Evolutionary conservation across 306 rosid species (phyloP), one percentile per base, ranked within the genome.

Genomic region (Heteromeles arbutifolia): DNA sequence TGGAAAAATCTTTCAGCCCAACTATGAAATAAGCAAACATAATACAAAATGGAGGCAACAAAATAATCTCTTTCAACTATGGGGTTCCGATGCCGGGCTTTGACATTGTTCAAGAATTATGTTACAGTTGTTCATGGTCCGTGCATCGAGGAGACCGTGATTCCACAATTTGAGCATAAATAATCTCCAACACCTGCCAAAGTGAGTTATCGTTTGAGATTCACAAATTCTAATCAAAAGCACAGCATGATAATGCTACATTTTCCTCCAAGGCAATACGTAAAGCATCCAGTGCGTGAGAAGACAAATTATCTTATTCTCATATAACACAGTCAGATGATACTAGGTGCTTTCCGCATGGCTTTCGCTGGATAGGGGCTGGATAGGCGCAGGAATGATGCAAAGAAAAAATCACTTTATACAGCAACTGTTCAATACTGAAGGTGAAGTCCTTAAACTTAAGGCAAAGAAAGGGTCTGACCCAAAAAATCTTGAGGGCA

Each of bases 161-260:
- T 82, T 88, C 87, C 84, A 89, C 48, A 92, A 80, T 80, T 89
- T 95, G 84, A 90, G 81, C 96, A 85, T 86, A 26, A 85, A 84
- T 65, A 88, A 13, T 80, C 88, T 89, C 97, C 97, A 95, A 58
- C 68, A 32, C 90, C 99, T 95, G 91, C 80, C 69, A 88, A 83
- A 83, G 32, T 63, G 70, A 54, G 28, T 28, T 3, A 2, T 44
- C 26, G 29, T 44, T 62, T 62, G 70, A 74, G 70, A 74, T 59
- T 11, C 59, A 21, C 4, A 28, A 13, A 62, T 28, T 74, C 11
- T 25, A 26, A 62, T 74, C 45, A 43, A 61, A 6, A 61, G 63
- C 29, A 57, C 24, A 22, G 29, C 63, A 57, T 22, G 63, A 57
- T 24, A 24, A 58, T 24, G 19, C n/a, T 53, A 18, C 58, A 53